These are phyloP conservation scores for Eucalyptus brandiana DNA, from an alignment of 345 rosid genomes.

Conservation along the genomic window DNA sequence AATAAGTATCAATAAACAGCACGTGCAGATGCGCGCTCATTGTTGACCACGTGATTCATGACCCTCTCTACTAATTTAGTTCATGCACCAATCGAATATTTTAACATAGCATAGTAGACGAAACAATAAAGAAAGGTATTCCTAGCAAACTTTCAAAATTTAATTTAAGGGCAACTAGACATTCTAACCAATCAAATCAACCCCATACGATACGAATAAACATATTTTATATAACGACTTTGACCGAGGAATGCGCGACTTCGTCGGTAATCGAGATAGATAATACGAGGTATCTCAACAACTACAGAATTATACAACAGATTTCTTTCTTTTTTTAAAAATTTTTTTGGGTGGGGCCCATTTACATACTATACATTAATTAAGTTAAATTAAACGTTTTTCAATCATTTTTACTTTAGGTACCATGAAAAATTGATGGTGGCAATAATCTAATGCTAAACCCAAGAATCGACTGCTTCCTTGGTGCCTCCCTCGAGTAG, in stretches of 20 bases:
- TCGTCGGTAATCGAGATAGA: background rate
- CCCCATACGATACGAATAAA: background rate
- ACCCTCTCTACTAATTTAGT: background rate
- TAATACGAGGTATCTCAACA: background rate
- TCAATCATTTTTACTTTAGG: background rate
- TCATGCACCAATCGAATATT: background rate
- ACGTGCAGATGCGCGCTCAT: background rate
- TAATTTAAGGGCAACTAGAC: background rate
- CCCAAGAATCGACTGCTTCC: background rate
- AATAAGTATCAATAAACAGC: too few relatives aligned
- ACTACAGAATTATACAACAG: background rate
- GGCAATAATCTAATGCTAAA: background rate
- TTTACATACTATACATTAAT: background rate
- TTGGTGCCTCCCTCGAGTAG: background rate
- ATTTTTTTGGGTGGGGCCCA: background rate
- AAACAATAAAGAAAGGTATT: background rate
- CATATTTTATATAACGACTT: background rate
- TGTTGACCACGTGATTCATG: background rate
- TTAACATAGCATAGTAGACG: background rate
- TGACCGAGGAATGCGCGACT: background rate
- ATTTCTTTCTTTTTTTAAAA: background rate
- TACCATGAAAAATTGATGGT: background rate
- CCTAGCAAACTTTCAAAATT: background rate
- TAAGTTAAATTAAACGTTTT: background rate
- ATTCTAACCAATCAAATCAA: background rate